Base-by-base conservation (phyloP, 192 early-diverging fungal genomes). In the Glomus cerebriforme region DNA sequence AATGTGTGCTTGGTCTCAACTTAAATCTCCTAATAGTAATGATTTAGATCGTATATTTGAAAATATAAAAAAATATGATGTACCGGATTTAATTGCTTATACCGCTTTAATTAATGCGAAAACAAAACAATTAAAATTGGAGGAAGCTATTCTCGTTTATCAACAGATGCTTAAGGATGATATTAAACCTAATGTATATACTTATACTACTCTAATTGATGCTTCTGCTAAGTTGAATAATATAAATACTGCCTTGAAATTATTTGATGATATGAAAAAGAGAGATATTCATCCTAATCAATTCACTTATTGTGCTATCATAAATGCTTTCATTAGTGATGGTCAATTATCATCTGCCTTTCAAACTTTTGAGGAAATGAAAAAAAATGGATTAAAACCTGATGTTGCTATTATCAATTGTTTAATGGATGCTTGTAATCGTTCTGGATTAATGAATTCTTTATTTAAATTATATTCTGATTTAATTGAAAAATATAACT, bases 381-480 rank as follows among this genome's bases (percentile, higher is more conserved):
- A 32, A 32, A 7, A 15, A 32, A 2, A 58, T 10, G 77, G 77
- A 2, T 58, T 78, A 32, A 58, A 37, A 31, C 77, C 77, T 32
- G 77, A 78, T 29, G 24, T 43, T 3, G 27, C 66, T 45, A 58
- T 47, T 59, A 39, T 69, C 24, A 78, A 78, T 69, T 78, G 77
- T 68, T 59, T 78, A 24, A 70, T 78, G 77, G 65, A 78, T 69
- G 77, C 65, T 32, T 78, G 47, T 58, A 69, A 78, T 49, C 64
- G 77, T 15, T 19, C 22, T 26, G 63, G 77, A 39, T n/a, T 17
- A 27, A 31, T 69, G 17, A 49, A 37, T 39, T 29, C 2, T 24
- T 66, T 78, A 7, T 78, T 78, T 34, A 7, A 35, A 26, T 69
- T 78, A 9, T 78, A 78, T 43, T 35, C 4, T 26, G 54, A 58